These are phyloP conservation scores for Acacia melanoxylon DNA, from an alignment of 306 rosid genomes.

Conservation along the genomic window DNA sequence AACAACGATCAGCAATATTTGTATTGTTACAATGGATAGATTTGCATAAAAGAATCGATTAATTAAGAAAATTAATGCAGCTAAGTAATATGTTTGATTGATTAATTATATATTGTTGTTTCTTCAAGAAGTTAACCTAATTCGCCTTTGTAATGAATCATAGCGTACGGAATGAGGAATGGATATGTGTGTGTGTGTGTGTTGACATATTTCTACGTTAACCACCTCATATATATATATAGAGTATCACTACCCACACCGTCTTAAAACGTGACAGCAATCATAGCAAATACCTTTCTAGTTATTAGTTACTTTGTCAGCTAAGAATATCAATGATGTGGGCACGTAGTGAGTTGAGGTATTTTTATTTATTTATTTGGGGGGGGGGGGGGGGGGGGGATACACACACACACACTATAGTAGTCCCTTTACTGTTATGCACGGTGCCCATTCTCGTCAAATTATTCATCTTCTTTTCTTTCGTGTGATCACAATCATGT, in stretches of 20 bases:
- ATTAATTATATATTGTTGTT: neutral
- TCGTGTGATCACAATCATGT: neutral
- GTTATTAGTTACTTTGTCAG: neutral
- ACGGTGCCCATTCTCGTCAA: neutral
- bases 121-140: slow-evolving; percentile 12
- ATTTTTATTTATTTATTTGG: too few relatives aligned
- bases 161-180: slow-evolving; percentile 41
- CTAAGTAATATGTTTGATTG: neutral
- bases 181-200: neutral
- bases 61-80: neutral
- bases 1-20: slow-evolving; percentile 33
- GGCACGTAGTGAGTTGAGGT: slow-evolving; percentile 8
- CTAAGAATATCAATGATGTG: slow-evolving; percentile 20
- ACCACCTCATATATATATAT: neutral
- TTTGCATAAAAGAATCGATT: neutral
- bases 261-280: slow-evolving; percentile 19
- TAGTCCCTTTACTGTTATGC: neutral
- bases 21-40: neutral
- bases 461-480: neutral
- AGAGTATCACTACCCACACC: neutral
- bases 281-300: neutral
- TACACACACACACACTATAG: too few relatives aligned
- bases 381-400: too few relatives aligned
- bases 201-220: slow-evolving; percentile 43
- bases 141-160: slow-evolving; percentile 18